phyloP scores from a whole-genome alignment of 805 yeast genomes.

The Candida lessepsii region DNA sequence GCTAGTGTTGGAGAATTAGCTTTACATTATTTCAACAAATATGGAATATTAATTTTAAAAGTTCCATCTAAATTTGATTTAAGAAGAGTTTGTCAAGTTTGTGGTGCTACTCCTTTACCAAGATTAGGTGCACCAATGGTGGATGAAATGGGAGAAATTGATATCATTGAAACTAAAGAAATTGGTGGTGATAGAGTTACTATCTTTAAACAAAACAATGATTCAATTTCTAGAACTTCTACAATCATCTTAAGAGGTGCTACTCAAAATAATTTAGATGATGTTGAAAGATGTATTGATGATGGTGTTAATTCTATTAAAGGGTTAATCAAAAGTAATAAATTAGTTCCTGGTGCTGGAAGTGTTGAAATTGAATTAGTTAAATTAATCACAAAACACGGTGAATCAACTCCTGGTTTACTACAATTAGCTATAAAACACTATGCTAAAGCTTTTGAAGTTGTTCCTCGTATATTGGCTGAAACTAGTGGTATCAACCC shows the following conservation, averaged over 20 bases:
- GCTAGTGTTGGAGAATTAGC: slow-evolving; percentile 91
- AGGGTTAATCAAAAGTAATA: slow-evolving; percentile 76
- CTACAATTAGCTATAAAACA: slow-evolving; percentile 91
- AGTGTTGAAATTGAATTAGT: slow-evolving; percentile 89
- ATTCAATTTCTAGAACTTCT: slow-evolving; percentile 71
- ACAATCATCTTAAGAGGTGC: slow-evolving; percentile 96
- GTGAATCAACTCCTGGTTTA: slow-evolving; percentile 92
- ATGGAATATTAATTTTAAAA: slow-evolving; percentile 78
- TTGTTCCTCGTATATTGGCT: slow-evolving; percentile 86
- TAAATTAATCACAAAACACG: slow-evolving; percentile 72
- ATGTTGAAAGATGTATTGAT: slow-evolving; percentile 94
- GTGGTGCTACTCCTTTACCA: slow-evolving; percentile 96
- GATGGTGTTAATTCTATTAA: slow-evolving; percentile 94
- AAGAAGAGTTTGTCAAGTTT: slow-evolving; percentile 90
- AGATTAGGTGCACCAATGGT: slow-evolving; percentile 93
- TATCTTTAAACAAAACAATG: slow-evolving; percentile 72
- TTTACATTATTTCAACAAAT: slow-evolving; percentile 85
- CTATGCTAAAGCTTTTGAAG: slow-evolving; percentile 93
- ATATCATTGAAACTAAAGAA: slow-evolving; percentile 84
- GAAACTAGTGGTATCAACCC: slow-evolving; percentile 94
- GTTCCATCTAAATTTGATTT: slow-evolving; percentile 93
- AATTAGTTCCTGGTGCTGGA: slow-evolving; percentile 94
- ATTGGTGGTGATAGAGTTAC: slow-evolving; percentile 98
- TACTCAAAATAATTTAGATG: slow-evolving; percentile 89
- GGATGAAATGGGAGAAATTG: slow-evolving; percentile 88